Evolutionary conservation across 495 filamentous ascomycete genomes (phyloP), one percentile per base, ranked within the genome.

Genomic region (Viridothelium virens): DNA sequence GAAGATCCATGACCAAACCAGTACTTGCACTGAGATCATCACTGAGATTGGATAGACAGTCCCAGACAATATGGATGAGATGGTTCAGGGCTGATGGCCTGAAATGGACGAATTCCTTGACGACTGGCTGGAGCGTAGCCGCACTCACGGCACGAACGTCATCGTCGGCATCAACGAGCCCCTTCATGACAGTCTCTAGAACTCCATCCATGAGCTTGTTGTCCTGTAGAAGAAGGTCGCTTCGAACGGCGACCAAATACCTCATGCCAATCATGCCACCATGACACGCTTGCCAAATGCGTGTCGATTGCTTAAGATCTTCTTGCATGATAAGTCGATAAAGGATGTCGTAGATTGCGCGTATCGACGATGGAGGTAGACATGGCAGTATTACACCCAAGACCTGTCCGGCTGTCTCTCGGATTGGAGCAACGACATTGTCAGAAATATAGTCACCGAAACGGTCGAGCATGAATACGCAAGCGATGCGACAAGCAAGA

Each of bases 381-480:
- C 96, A 89, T 63, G 87, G 88, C 56, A 98, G 80, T 46, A 96
- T 83, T 11, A 93, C 89, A 71, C 93, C 95, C 33, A 98, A 80
- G 2, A 91, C 92, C 76, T 98, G 94, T n/a, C 94, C 95, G 34
- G 96, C 90, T 0, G 94, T 96, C 77, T 98, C 94, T 68, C 94
- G 83, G 66, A 98, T 96, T 1, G 94, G 94, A 2, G 94, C 94
- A 46, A 98, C 91, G 4, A 94, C 95, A 65, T 90, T 97, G 74
- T 98, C 94, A 6, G 93, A 96, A 65, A 95, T 91, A 77, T 97
- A 97, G 75, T 98, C 94, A 61, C 91, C 96, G 71, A 98, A 98
- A 62, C 91, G 86, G 77, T 98, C 94, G 1, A 98, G 85, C 88
- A 97, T 97, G 68, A 97, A 88, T 62, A 97, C 91, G 75, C 91